Evolutionary conservation across 2,329 filamentous ascomycete genomes (phyloP), one percentile per base, ranked within the genome.

Genomic region (Pestalotiopsis sp.): DNA sequence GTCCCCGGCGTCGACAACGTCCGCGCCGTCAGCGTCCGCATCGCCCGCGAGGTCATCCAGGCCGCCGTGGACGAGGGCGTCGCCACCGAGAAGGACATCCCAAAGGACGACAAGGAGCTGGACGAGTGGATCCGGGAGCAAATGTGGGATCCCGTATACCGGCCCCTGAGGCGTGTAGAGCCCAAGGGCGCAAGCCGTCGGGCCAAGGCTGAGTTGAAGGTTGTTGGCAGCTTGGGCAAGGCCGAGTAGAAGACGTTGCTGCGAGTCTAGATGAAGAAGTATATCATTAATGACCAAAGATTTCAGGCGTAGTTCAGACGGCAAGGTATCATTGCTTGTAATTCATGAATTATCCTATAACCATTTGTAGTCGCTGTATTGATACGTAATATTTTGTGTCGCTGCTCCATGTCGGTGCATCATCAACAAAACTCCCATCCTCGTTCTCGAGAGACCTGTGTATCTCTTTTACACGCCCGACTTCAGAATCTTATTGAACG

Each of bases 111-210:
- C 1, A 81, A 75, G 0, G 86, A 89, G 3, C 74, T 93, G 41
- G 89, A 92, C 67, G 86, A 87, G 68, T 95, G 92, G 92, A 90
- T 95, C 69, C 79, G 85, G 31, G 90, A 90, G 80, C 92, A 94
- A 83, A 95, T 95, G 92, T 95, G 92, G 93, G 83, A 91, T 70
- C 86, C 92, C 0, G 85, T 84, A 63, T 95, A 95, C 77, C 80
- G 92, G 31, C 87, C 88, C 1, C 77, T 94, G 72, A 86, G 84
- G 76, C 82, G 84, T 45, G 89, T 93, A 4, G 80, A 82, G 23
- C 80, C 82, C 36, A 79, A 82, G 4, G 78, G 77, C 0, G 90
- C 90, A 1, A 86, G 83, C 62, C 82, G 88, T n/a, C 80, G 84
- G 71, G 91, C 90, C 0, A 90, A 80, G 78, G 89, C 88, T 0